Percentiles rank a stretch among this genome's conserved stretches.
Evolutionary conservation across 257 asterid species (phyloP).

Genomic region (Cinchona pubescens): DNA sequence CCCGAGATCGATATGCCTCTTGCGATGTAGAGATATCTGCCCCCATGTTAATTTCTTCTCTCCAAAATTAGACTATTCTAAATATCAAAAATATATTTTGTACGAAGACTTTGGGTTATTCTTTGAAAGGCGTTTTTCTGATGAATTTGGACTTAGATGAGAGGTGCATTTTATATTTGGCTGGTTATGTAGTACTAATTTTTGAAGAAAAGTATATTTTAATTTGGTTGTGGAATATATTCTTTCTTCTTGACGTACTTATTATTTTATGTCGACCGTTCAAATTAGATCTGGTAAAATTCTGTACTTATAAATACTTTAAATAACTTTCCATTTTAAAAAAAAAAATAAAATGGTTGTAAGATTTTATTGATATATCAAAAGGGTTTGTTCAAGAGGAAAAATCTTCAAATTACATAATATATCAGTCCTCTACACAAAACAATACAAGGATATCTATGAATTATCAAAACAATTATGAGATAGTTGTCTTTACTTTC

Average conservation of each 20-base stretch:
- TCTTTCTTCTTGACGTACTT: slow-evolving; percentile 2
- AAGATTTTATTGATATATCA: no score
- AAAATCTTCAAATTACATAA: no score
- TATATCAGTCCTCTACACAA: no score
- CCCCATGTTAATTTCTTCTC: slow-evolving; percentile 27
- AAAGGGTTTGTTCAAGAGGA: no score
- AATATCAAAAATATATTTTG: not conserved
- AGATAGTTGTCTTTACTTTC: no score
- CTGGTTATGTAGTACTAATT: not conserved
- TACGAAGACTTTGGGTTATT: not conserved
- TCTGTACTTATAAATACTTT: not conserved
- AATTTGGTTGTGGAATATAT: slow-evolving; percentile 14
- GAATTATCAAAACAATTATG: no score
- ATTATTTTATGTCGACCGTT: not conserved
- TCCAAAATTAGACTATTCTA: not conserved
- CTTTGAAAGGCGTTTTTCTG: slow-evolving; percentile 20
- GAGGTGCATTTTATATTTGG: slow-evolving; percentile 32
- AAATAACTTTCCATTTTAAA: no score
- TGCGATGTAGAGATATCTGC: slow-evolving; percentile 17
- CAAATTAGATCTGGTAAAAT: not conserved
- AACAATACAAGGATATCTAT: no score
- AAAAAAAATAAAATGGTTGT: no score
- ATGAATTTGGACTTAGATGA: slow-evolving; percentile 11
- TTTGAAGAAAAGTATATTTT: not conserved
- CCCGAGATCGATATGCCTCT: slow-evolving; percentile 24